These are phyloP conservation scores for Termitomyces eurrhizus DNA, from an alignment of 768 basidiomycete species.

Conservation along the genomic window DNA sequence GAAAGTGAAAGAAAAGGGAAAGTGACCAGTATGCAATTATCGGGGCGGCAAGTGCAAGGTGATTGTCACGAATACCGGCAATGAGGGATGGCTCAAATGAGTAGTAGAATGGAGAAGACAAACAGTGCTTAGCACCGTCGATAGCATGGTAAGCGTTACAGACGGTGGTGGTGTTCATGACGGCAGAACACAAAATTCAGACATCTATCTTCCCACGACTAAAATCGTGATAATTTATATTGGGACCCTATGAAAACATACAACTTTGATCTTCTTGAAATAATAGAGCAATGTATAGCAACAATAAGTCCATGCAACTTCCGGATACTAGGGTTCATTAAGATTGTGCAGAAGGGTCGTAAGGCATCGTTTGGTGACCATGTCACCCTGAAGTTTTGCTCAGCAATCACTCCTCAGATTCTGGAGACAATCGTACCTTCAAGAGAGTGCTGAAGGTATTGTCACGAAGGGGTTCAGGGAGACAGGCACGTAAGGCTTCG, in stretches of 20 bases:
- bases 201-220: conserved; percentile 12
- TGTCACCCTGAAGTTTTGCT: conserved; percentile 66
- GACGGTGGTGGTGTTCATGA: conserved; percentile 33
- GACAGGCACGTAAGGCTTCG: conserved; percentile 91
- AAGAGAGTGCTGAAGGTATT: conserved; percentile 88
- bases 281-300: conserved; percentile 17
- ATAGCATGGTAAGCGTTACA: conserved; percentile 23
- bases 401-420: conserved; percentile 9
- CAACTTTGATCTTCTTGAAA: conserved; percentile 10
- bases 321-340: conserved; percentile 53
- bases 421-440: conserved; percentile 55
- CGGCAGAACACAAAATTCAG: conserved; percentile 10
- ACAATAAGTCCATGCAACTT: conserved; percentile 15
- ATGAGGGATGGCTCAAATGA: conserved; percentile 42
- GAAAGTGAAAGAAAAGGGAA: conserved; percentile 73
- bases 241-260: conserved; percentile 7
- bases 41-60: conserved; percentile 70
- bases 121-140: conserved; percentile 26
- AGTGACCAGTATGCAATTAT: conserved; percentile 81
- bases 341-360: conserved; percentile 88
- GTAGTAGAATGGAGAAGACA: conserved; percentile 54
- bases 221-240: conserved; percentile 10
- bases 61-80: conserved; percentile 60
- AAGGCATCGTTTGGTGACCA: conserved; percentile 95
- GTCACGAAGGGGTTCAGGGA: conserved; percentile 93